These are phyloP conservation scores for Pleoardoris graminearum DNA, from an alignment of 2,329 filamentous ascomycete species.

Conservation along the genomic window DNA sequence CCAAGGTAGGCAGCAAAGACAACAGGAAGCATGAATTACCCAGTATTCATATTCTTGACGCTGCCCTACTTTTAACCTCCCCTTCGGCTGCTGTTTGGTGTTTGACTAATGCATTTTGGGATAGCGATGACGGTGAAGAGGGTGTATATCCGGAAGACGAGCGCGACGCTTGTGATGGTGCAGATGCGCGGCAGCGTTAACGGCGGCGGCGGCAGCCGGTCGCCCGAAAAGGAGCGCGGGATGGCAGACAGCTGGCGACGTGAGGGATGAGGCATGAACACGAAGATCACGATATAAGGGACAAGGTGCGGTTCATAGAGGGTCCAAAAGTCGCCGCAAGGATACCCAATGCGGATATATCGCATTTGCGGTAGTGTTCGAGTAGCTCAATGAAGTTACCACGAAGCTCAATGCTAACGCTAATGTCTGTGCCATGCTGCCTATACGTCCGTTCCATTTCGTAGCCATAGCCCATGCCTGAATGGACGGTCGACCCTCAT, in stretches of 20 bases:
- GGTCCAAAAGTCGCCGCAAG: background rate
- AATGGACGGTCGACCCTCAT: background rate
- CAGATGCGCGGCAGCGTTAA: background rate
- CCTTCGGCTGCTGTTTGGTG: background rate
- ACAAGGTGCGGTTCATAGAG: background rate
- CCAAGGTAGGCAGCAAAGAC: conserved; percentile 39
- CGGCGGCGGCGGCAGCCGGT: background rate
- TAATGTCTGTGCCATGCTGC: no score
- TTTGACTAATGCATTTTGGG: conserved; percentile 6
- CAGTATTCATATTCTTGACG: conserved; percentile 1
- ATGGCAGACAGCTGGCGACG: background rate
- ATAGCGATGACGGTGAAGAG: background rate
- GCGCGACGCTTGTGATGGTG: background rate
- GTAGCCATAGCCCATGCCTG: background rate
- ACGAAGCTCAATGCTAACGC: background rate
- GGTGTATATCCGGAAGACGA: background rate
- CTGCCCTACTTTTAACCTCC: conserved; percentile 6
- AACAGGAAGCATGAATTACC: conserved; percentile 35
- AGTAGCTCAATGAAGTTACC: conserved; percentile 7
- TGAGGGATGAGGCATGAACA: conserved; percentile 4
- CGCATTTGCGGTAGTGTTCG: background rate
- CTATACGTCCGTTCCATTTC: no score
- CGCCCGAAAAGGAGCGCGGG: background rate
- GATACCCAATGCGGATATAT: conserved; percentile 2
- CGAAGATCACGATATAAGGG: conserved; percentile 1